Evolutionary conservation across 192 early-diverging fungal species (phyloP).

Genomic region (Piromyces sp.): DNA sequence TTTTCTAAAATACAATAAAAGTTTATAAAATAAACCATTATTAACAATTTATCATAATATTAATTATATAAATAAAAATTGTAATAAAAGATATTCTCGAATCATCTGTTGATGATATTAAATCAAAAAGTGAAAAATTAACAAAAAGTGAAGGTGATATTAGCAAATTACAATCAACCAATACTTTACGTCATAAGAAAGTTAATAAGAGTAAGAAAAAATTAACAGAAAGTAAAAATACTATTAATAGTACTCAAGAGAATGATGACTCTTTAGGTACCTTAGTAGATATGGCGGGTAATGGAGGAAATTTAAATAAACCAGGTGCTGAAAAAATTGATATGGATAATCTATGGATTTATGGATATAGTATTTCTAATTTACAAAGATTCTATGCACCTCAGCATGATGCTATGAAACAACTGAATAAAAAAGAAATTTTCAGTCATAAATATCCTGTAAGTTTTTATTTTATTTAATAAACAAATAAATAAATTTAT

Average conservation of each 20-base stretch:
- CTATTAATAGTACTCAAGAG: slow-evolving; percentile 1
- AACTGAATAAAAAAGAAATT: not conserved
- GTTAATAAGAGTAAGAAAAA: not conserved
- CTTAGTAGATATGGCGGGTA: not conserved
- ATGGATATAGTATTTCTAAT: slow-evolving; percentile 16
- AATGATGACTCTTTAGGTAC: slow-evolving; percentile 1
- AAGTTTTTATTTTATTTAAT: too few relatives aligned
- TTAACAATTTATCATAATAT: too few relatives aligned
- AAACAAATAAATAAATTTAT: too few relatives aligned
- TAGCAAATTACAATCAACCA: not conserved
- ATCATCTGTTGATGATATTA: too few relatives aligned
- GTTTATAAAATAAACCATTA: too few relatives aligned
- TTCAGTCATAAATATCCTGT: not conserved
- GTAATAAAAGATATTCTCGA: too few relatives aligned
- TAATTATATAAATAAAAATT: too few relatives aligned
- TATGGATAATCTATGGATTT: not conserved
- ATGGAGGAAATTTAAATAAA: not conserved
- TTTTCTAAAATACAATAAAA: too few relatives aligned
- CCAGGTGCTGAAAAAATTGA: not conserved
- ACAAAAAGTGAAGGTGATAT: not conserved
- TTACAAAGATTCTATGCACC: slow-evolving; percentile 22
- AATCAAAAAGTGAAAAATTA: too few relatives aligned
- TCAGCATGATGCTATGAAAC: slow-evolving; percentile 9
- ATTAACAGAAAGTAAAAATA: not conserved
- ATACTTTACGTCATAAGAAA: not conserved